phyloP scores from a whole-genome alignment of 352 stramenopile species.

The Globisporangium camurandrum region DNA sequence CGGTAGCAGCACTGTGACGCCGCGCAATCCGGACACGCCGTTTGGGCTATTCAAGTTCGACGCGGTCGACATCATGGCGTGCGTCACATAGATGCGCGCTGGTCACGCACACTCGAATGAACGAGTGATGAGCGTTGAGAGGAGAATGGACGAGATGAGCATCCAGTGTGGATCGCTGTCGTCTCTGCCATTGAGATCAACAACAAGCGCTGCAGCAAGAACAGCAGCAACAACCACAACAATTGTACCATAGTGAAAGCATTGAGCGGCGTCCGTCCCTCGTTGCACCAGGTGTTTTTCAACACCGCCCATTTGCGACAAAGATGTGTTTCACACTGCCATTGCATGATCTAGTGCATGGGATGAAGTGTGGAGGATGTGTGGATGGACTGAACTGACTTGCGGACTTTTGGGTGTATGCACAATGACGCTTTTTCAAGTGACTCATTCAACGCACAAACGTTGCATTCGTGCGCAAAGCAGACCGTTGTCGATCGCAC shows the following conservation, averaged over 20 bases:
- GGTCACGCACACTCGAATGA: neutral
- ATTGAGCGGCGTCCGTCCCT: conserved; percentile 8
- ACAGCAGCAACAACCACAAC: no score
- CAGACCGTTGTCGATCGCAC: no score
- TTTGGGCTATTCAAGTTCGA: conserved; percentile 77
- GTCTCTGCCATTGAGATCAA: no score
- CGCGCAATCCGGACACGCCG: conserved; percentile 36
- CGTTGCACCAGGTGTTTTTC: conserved; percentile 73
- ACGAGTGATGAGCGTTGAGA: neutral
- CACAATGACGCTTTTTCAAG: no score
- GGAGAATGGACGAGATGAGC: neutral
- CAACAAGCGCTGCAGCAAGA: no score
- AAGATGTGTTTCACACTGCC: conserved; percentile 8
- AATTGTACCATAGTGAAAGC: conserved; percentile 6
- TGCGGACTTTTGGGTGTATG: no score
- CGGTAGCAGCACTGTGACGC: conserved; percentile 7
- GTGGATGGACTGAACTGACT: no score
- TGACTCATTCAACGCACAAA: no score
- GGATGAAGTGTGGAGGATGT: no score
- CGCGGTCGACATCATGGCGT: conserved; percentile 83
- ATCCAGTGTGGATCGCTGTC: no score
- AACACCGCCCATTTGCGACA: conserved; percentile 65
- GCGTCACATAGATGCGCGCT: conserved; percentile 43
- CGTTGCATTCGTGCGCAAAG: no score
- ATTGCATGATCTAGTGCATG: no score